A percentile compares a stretch with the other conserved stretches of the same genome.
Evolutionary conservation across 2,329 filamentous ascomycete genomes (phyloP).

Genomic region (Penicillium concentricum): DNA sequence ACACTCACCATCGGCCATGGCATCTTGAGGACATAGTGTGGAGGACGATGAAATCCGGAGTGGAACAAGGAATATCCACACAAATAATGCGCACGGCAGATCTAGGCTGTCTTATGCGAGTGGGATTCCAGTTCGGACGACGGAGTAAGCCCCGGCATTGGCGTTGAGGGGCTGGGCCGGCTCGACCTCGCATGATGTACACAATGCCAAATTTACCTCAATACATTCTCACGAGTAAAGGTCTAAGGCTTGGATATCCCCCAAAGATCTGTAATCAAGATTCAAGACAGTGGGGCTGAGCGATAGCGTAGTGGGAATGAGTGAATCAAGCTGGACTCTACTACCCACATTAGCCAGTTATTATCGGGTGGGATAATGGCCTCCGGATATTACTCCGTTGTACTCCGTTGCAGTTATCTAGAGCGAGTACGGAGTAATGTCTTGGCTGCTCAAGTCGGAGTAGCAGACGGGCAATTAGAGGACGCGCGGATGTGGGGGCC

Average conservation of each 20-base stretch:
- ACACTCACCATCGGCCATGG: neutral
- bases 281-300: neutral
- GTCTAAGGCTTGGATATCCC: neutral
- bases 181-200: neutral
- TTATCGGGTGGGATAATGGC: neutral
- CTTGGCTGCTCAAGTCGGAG: constrained; percentile 1
- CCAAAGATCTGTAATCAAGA: neutral
- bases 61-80: neutral
- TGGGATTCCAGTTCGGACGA: neutral
- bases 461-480: neutral
- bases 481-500: constrained; percentile 27
- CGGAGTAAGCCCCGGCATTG: neutral
- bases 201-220: too few relatives aligned
- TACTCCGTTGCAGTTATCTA: neutral
- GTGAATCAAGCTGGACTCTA: neutral
- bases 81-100: neutral
- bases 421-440: neutral
- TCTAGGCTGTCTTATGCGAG: neutral
- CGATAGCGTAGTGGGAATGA: neutral
- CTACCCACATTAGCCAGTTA: neutral
- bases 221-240: neutral
- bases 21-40: neutral
- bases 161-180: neutral
- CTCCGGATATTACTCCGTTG: neutral
- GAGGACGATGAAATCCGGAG: neutral